A percentile compares a stretch with the other conserved stretches of the same genome.
Conservation (phyloP, 2,329 filamentous ascomycete genomes). For the Hypoxylon sp. region DNA sequence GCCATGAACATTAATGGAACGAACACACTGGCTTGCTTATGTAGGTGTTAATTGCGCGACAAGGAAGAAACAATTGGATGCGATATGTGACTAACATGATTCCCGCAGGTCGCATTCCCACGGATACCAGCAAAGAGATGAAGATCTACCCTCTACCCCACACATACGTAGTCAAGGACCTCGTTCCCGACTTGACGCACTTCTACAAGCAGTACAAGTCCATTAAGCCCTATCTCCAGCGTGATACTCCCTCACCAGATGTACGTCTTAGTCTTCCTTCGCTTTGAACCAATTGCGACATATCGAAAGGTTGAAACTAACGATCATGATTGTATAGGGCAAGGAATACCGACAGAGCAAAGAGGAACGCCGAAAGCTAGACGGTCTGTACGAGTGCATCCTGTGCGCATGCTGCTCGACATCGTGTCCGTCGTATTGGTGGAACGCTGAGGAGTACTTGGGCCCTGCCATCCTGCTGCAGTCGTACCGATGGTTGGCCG, state of each 20-base stretch:
- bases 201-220: conserved; percentile 99
- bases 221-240: conserved; percentile 98
- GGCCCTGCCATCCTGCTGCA: conserved; percentile 96
- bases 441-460: conserved; percentile 99
- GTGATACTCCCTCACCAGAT: conserved; percentile 85
- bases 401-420: conserved; percentile 99
- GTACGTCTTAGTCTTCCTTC: conserved; percentile 67
- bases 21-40: conserved; percentile 97
- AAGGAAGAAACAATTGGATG: conserved; percentile 1
- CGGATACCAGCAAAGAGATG: conserved; percentile 82
- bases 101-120: conserved; percentile 86
- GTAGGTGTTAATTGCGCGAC: conserved; percentile 69
- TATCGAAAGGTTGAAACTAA: neutral
- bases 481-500: conserved; percentile 97
- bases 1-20: conserved; percentile 99
- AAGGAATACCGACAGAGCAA: conserved; percentile 93
- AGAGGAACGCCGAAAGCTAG: conserved; percentile 94
- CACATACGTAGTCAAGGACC: conserved; percentile 99
- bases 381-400: conserved; percentile 99
- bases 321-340: conserved; percentile 68
- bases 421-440: conserved; percentile 99
- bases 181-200: conserved; percentile 96
- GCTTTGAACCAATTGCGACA: conserved; percentile 27
- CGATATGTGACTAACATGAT: conserved; percentile 49
- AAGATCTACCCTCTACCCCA: conserved; percentile 99